Evolutionary conservation across 2,329 filamentous ascomycete species (phyloP), one percentile per base, ranked within the genome.

Genomic region (Paecilomyces formosus): DNA sequence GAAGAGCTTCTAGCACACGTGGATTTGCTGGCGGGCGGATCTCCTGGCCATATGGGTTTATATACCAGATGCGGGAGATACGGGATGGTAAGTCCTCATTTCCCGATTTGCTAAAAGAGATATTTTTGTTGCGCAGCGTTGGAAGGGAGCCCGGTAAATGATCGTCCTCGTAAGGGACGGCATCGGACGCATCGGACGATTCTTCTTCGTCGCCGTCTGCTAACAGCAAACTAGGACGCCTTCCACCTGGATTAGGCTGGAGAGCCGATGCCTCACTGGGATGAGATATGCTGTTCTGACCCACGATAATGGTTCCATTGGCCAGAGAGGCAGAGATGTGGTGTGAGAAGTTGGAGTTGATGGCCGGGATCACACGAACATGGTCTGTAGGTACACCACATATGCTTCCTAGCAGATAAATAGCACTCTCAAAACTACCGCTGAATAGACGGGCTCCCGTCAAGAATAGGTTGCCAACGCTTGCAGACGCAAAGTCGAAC

Each of bases 11-110:
- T 0, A 96, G 66, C 0, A 93, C 90, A 55, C 90, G 86, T 0
- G 91, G 87, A 67, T 96, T 97, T 1, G 91, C 89, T 0, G 87
- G 83, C 0, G 92, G 89, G 18, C 87, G 85, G 64, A 97, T 97
- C 74, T 97, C 92, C 70, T 97, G 91, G n/a, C 93, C 93, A 72
- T 97, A 97, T 0, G 93, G 93, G 69, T 97, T 97, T 77, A 97
- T 97, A 77, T 97, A 97, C 91, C 92, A 97, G 31, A 97, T 82
- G 2, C 92, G 79, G 57, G 87, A 81, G 65, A 97, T 96, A 28
- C 90, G 82, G 0, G 88, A 82, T 0, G 90, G 83, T 1, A 97
- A 79, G 57, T 94, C 90, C 65, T 92, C 88, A 57, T 93, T 89
- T 61, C 89, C 85, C 2, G 68, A 79, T 75, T 97, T 97, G 68